Conservation (phyloP, 352 stramenopile species). For the Ophiocytium majus region DNA sequence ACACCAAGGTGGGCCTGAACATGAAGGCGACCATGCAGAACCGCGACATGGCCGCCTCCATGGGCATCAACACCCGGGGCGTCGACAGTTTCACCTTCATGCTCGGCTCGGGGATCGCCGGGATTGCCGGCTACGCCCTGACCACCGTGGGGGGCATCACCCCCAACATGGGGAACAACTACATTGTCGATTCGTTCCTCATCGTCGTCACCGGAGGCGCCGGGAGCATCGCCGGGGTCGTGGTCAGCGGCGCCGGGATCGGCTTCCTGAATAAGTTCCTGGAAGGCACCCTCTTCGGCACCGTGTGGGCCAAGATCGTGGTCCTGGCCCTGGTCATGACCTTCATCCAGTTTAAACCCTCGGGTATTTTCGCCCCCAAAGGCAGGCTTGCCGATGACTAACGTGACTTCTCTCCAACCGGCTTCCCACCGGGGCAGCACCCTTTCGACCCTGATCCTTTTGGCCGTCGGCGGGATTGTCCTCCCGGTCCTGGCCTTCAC, state of each 20-base stretch:
- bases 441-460: too few relatives aligned
- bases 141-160: not conserved
- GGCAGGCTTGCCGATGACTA: too few relatives aligned
- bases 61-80: not conserved
- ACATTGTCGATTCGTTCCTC: conserved; percentile 6
- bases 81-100: not conserved
- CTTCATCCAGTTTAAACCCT: not conserved
- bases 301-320: not conserved
- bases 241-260: not conserved
- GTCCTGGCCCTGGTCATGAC: conserved; percentile 2
- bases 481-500: too few relatives aligned
- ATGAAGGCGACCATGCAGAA: not conserved
- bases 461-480: too few relatives aligned
- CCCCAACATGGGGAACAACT: not conserved
- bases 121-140: not conserved
- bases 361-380: not conserved
- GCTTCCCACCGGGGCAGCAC: too few relatives aligned
- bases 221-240: not conserved
- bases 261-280: not conserved
- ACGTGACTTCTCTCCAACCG: too few relatives aligned
- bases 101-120: not conserved
- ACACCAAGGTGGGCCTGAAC: not conserved
- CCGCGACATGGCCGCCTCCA: not conserved
- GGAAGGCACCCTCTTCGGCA: not conserved
- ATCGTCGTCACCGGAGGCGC: not conserved